Percentiles rank a stretch among this genome's conserved stretches.
Evolutionary conservation across 495 filamentous ascomycete species (phyloP).

Genomic region (Neurospora sp.): DNA sequence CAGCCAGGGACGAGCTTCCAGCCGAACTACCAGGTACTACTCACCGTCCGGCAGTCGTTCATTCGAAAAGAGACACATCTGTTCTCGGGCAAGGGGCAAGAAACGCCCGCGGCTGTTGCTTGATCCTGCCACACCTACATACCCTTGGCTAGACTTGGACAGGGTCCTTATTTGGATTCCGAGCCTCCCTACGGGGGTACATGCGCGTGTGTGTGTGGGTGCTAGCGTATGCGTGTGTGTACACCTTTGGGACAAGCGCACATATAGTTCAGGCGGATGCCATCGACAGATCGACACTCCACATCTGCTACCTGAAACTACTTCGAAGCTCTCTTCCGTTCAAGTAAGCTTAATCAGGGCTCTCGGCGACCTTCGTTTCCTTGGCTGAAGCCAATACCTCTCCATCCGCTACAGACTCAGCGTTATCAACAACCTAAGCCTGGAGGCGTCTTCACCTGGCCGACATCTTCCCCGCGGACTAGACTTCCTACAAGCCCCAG

Average conservation of each 20-base stretch:
- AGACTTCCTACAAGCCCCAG: background rate
- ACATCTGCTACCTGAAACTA: slow-evolving; percentile 6
- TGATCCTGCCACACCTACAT: background rate
- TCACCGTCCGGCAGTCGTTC: background rate
- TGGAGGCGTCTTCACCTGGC: background rate
- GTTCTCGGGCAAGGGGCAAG: background rate
- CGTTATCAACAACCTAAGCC: background rate
- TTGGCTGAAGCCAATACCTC: background rate
- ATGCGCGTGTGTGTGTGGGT: background rate
- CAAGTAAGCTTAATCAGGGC: background rate
- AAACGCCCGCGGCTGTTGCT: background rate
- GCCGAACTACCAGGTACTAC: background rate
- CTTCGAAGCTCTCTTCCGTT: background rate
- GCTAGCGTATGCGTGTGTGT: background rate
- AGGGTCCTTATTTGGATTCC: background rate
- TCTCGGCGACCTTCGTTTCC: background rate
- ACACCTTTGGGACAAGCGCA: slow-evolving; percentile 1
- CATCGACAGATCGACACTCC: slow-evolving; percentile 18
- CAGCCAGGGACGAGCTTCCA: slow-evolving; percentile 6
- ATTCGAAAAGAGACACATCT: background rate
- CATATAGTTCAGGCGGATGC: slow-evolving; percentile 8
- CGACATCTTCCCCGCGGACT: background rate
- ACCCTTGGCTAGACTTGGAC: background rate
- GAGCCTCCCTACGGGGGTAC: background rate
- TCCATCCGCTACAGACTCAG: background rate